Base-by-base conservation (phyloP, 345 rosid species). In the Eutrema yunnanense region DNA sequence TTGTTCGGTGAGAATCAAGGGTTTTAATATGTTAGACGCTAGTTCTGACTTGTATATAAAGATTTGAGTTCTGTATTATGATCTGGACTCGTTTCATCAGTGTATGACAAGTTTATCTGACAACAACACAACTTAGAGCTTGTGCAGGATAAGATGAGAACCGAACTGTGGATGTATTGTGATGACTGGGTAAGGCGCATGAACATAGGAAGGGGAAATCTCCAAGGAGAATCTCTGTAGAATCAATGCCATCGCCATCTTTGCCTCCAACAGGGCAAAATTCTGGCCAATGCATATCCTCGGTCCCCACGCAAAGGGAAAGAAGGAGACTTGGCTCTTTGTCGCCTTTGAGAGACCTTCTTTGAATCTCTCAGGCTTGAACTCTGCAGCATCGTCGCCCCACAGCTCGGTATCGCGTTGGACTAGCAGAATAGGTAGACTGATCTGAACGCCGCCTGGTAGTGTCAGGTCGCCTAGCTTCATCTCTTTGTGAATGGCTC, bases 371-470 rank as follows among this genome's bases (percentile, higher is more conserved):
- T 75, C 73, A 6, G 86, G 87, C 26, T 83, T 82, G 74, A 90
- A 85, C 19, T 90, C 84, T 0, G 74, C 56, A 10, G 84, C 90
- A 74, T 88, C 87, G 0, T 83, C 73, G 2, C 90, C 92, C 92
- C 86, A 88, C 2, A 76, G 68, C 49, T 82, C 73, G 19, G 67
- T 56, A 40, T 80, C 86, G 26, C 71, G 85, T 38, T 90, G 89
- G n/a, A 88, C 41, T 27, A 73, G 43, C 3, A 78, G 9, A 4
- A 37, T 19, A 0, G 82, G 85, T n/a, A 86, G 1, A 6, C 1
- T 9, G 7, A 88, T 6, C 2, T 13, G 8, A 7, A 78, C 72
- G 4, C 81, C 86, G 0, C 41, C 36, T 2, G 86, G 87, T 49
- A 85, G 43, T 29, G 49, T 69, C 41, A 84, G 4, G 10, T 62